Conservation (phyloP, 2,329 filamentous ascomycete genomes). For the Fusarium vanettenii region DNA sequence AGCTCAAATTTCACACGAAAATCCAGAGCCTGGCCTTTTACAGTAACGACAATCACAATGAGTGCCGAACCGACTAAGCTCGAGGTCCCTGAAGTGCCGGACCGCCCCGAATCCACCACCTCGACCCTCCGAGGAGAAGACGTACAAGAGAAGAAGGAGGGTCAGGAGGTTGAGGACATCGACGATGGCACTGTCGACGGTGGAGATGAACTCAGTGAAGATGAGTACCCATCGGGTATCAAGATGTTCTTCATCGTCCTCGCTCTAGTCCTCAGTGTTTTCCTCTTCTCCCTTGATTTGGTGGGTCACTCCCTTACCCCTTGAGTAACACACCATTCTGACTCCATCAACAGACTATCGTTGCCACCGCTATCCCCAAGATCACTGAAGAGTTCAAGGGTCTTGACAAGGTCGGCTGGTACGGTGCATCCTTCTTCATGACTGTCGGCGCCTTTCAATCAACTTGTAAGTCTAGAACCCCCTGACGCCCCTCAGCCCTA, state of each 20-base stretch:
- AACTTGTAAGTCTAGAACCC: conserved; percentile 48
- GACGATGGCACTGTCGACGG: conserved; percentile 34
- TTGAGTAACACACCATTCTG: not conserved
- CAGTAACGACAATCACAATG: conserved; percentile 17
- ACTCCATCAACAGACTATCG: conserved; percentile 57
- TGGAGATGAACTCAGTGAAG: conserved; percentile 38
- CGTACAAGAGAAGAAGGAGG: conserved; percentile 44
- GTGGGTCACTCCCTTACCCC: conserved; percentile 41
- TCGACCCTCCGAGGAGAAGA: conserved; percentile 47
- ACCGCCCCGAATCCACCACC: conserved; percentile 43
- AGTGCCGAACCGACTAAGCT: conserved; percentile 27
- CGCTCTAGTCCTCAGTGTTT: conserved; percentile 60
- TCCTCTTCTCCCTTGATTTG: conserved; percentile 62
- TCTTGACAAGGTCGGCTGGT: conserved; percentile 68
- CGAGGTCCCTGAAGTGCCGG: conserved; percentile 37
- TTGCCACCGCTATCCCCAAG: conserved; percentile 67
- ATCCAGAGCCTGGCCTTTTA: not conserved
- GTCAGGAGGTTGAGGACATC: conserved; percentile 34
- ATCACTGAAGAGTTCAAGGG: conserved; percentile 65
- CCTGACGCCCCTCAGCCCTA: not conserved
- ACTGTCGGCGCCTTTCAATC: conserved; percentile 59
- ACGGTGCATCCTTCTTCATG: conserved; percentile 66
- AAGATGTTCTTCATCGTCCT: conserved; percentile 57
- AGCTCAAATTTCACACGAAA: conserved; percentile 17
- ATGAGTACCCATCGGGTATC: conserved; percentile 54